Conservation (phyloP, 345 rosid genomes). For the Citropsis articulata region DNA sequence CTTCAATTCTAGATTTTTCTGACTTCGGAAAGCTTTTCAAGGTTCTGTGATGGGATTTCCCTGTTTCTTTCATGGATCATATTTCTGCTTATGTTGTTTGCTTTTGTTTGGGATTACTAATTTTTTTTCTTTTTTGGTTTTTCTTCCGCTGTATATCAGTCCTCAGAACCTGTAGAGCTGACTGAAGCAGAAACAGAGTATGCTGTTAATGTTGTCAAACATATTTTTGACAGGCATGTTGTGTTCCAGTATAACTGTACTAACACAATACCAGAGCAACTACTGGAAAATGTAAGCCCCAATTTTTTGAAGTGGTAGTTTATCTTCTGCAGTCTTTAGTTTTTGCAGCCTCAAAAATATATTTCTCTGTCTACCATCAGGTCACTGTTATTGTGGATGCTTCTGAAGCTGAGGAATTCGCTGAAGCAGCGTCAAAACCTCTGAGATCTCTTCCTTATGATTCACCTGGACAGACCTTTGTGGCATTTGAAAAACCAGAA, state of each 20-base stretch:
- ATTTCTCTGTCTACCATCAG: conserved; percentile 41
- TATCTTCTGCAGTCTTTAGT: conserved; percentile 3
- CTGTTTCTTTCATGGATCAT: conserved; percentile 7
- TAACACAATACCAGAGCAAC: conserved; percentile 90
- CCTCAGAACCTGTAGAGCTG: conserved; percentile 85
- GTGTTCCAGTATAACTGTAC: conserved; percentile 98
- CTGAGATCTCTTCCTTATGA: conserved; percentile 84
- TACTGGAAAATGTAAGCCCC: conserved; percentile 80
- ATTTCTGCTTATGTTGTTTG: neutral
- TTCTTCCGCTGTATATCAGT: conserved; percentile 36
- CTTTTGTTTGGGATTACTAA: conserved; percentile 14
- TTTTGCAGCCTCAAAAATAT: conserved; percentile 1
- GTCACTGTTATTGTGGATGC: conserved; percentile 84
- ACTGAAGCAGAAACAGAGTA: conserved; percentile 99
- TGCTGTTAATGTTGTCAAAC: conserved; percentile 89
- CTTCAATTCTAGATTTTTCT: conserved; percentile 79
- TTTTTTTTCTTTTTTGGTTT: conserved; percentile 8
- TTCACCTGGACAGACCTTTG: conserved; percentile 86
- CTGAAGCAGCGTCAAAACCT: conserved; percentile 66
- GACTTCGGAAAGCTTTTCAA: conserved; percentile 88
- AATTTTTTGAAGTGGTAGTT: neutral
- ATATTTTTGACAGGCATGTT: conserved; percentile 79
- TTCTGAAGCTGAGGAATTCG: conserved; percentile 87
- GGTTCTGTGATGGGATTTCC: conserved; percentile 35
- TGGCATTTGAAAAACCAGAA: conserved; percentile 85